Base-by-base conservation (phyloP, 768 basidiomycete genomes). In the Suillus plorans region DNA sequence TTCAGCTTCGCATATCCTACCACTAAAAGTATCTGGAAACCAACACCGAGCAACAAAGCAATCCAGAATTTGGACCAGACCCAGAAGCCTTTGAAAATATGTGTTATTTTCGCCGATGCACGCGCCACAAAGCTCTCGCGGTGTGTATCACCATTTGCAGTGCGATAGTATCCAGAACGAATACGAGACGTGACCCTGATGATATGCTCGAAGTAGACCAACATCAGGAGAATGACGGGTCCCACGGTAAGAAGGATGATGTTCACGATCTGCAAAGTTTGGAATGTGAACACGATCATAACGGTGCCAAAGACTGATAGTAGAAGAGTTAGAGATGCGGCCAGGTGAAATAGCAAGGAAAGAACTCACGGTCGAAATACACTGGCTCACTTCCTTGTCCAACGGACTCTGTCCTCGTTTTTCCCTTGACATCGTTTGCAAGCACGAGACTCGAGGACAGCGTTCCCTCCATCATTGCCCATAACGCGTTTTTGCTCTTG, bases 381-480 rank as follows among this genome's bases (percentile, higher is more conserved):
- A 91, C 88, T 7, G 82, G 77, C 57, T 50, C 69, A 39, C 71
- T 72, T 55, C 67, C 67, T 28, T 60, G 63, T 18, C 65, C 49
- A 41, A 2, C 77, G 72, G 55, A 74, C 37, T 58, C 39, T 5
- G 14, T 3, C 18, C 57, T 58, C 25, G 57, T 58, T 73, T 37
- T 73, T 75, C 5, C 70, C 64, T 25, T 41, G 3, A 20, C 10
- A 25, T 78, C 75, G 50, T 88, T 83, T 31, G 89, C 76, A 37
- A 94, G 74, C 2, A 80, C 80, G 8, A 81, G 56, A 9, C 87
- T 90, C 0, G 86, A 85, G 4, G 81, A 85, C 59, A 80, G 76
- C 0, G 86, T 78, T 1, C 82, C 80, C 66, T 94, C 90, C 84
- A 94, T 84, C 88, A 93, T 91, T 3, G 86, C 82, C 91, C 92